These are phyloP conservation scores for Canavalia gladiata DNA, from an alignment of 306 rosid species.

Conservation along the genomic window DNA sequence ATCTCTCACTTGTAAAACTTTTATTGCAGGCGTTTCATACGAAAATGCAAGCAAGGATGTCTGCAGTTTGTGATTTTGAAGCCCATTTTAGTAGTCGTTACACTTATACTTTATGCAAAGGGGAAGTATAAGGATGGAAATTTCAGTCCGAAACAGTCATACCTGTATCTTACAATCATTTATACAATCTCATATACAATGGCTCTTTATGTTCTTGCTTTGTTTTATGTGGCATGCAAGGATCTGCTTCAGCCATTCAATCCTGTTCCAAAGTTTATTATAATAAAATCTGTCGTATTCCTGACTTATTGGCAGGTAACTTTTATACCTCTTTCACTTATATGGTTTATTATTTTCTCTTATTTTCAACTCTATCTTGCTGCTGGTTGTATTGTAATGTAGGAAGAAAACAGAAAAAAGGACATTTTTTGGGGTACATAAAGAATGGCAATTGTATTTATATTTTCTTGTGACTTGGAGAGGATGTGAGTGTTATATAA, in stretches of 20 bases:
- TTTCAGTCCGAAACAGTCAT: slow-evolving; percentile 88
- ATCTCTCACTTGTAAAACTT: slow-evolving; percentile 46
- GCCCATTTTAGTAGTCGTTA: slow-evolving; percentile 85
- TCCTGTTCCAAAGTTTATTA: slow-evolving; percentile 94
- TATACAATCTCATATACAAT: slow-evolving; percentile 87
- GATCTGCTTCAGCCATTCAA: slow-evolving; percentile 98
- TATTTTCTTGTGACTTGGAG: slow-evolving; percentile 30
- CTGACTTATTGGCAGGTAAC: slow-evolving; percentile 99
- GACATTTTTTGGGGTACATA: neutral
- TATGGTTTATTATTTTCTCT: slow-evolving; percentile 3
- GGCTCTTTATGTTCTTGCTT: slow-evolving; percentile 90
- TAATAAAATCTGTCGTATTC: slow-evolving; percentile 95
- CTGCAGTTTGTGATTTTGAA: slow-evolving; percentile 97
- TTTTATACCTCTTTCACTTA: slow-evolving; percentile 9
- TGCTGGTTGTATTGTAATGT: slow-evolving; percentile 1
- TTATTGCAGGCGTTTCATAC: slow-evolving; percentile 90
- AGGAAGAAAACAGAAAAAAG: slow-evolving; percentile 3
- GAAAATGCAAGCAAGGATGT: slow-evolving; percentile 99
- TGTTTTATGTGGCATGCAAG: slow-evolving; percentile 96
- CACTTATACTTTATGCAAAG: slow-evolving; percentile 86
- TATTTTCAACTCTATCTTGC: slow-evolving; percentile 20
- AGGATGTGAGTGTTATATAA: slow-evolving; percentile 33
- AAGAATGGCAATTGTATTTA: slow-evolving; percentile 4
- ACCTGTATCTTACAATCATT: slow-evolving; percentile 93
- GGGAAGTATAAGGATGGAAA: slow-evolving; percentile 92